Conservation (phyloP, 352 stramenopile species). For the Globisporangium spinosum region DNA sequence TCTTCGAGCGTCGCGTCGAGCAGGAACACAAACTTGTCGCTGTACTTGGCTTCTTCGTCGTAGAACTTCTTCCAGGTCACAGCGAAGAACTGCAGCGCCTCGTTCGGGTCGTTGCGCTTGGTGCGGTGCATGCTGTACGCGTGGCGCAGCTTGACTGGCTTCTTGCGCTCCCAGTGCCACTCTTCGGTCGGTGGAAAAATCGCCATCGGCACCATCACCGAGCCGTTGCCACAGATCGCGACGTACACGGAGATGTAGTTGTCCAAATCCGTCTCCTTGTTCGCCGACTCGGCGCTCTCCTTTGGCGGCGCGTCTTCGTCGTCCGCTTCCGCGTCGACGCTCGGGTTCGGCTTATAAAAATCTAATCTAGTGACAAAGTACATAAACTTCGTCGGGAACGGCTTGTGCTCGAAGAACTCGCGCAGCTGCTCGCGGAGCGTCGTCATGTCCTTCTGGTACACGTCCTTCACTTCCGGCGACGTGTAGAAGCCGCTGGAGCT, state of each 20-base stretch:
- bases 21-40: slow-evolving; percentile 80
- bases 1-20: slow-evolving; percentile 64
- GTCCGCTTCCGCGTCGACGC: slow-evolving; percentile 32
- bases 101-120: slow-evolving; percentile 63
- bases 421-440: slow-evolving; percentile 56
- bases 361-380: slow-evolving; percentile 86
- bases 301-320: slow-evolving; percentile 20
- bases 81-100: slow-evolving; percentile 82
- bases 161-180: slow-evolving; percentile 86
- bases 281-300: slow-evolving; percentile 14
- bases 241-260: slow-evolving; percentile 80
- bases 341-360: slow-evolving; percentile 63
- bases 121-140: slow-evolving; percentile 74
- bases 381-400: slow-evolving; percentile 79
- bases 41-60: slow-evolving; percentile 85
- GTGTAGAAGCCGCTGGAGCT: slow-evolving; percentile 63
- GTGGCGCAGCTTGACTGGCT: slow-evolving; percentile 76
- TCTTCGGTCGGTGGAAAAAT: slow-evolving; percentile 74
- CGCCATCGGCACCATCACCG: slow-evolving; percentile 85
- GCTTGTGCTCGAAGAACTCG: slow-evolving; percentile 81
- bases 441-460: slow-evolving; percentile 69
- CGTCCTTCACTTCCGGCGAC: slow-evolving; percentile 58
- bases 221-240: slow-evolving; percentile 82
- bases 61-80: slow-evolving; percentile 89
- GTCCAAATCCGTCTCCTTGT: slow-evolving; percentile 32